phyloP scores from a whole-genome alignment of 805 yeast species.

The Suhomyces sp. region DNA sequence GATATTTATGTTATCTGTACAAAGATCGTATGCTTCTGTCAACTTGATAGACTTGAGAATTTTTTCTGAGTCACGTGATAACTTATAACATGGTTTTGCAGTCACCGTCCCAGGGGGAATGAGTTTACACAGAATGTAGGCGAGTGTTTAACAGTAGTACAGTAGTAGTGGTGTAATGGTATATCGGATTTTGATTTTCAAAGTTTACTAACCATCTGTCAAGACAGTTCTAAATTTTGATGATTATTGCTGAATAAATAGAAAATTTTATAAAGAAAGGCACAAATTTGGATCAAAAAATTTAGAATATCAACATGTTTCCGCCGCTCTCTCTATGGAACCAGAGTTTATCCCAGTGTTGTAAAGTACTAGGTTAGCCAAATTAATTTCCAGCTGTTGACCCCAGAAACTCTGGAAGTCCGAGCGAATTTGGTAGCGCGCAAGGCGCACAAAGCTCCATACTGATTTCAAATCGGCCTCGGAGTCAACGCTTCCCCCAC shows the following conservation, averaged over 20 bases:
- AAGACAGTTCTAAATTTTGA: no score
- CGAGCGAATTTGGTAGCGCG: not conserved
- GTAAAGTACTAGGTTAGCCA: no score
- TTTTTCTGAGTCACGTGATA: constrained; percentile 2
- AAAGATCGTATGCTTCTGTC: not conserved
- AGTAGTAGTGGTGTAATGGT: not conserved
- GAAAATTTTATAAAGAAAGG: no score
- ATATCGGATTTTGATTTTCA: no score
- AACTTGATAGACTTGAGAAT: not conserved
- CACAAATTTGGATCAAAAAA: no score
- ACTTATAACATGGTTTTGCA: not conserved
- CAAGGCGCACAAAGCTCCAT: not conserved
- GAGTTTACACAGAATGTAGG: not conserved
- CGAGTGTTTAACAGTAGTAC: no score
- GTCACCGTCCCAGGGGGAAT: not conserved
- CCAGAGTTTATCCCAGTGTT: not conserved
- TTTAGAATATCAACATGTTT: no score
- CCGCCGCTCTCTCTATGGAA: not conserved
- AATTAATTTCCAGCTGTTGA: no score
- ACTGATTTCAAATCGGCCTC: not conserved
- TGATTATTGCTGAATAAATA: no score
- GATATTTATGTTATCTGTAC: constrained; percentile 4
- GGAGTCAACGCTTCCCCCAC: not conserved
- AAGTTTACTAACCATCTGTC: not conserved
- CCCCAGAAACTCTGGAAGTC: not conserved